Evolutionary conservation across 2,329 filamentous ascomycete genomes (phyloP).

Genomic region (Pseudogymnoascus sp.): DNA sequence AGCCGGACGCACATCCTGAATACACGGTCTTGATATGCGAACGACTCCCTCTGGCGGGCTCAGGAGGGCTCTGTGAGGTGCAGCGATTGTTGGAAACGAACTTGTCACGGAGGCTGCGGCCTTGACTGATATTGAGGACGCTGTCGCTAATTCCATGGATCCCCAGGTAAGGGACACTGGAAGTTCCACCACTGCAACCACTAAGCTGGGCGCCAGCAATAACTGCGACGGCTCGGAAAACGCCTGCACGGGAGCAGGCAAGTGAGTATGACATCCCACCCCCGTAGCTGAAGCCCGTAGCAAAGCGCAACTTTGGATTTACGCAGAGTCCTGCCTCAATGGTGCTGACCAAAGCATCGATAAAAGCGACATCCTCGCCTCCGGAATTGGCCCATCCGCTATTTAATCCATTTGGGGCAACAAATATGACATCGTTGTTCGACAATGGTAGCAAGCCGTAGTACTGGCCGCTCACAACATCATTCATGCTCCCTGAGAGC

Average conservation of each 20-base stretch:
- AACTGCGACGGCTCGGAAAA: conserved; percentile 29
- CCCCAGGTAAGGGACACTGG: conserved; percentile 28
- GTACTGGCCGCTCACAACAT: conserved; percentile 30
- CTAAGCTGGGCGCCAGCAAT: conserved; percentile 23
- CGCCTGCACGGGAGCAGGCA: conserved; percentile 27
- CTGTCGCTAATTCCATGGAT: conserved; percentile 30
- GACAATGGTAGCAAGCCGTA: conserved; percentile 27
- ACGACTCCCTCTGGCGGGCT: conserved; percentile 15
- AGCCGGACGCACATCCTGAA: conserved; percentile 24
- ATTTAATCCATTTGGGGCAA: conserved; percentile 28
- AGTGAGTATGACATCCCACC: conserved; percentile 29
- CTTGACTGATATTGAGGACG: conserved; percentile 28
- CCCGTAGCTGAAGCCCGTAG: conserved; percentile 30
- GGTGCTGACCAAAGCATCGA: conserved; percentile 25
- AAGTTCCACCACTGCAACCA: conserved; percentile 24
- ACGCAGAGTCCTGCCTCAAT: conserved; percentile 28
- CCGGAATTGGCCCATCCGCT: conserved; percentile 29
- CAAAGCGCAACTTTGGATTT: conserved; percentile 26
- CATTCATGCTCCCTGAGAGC: conserved; percentile 31
- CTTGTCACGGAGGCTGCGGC: conserved; percentile 28
- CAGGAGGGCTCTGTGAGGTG: conserved; percentile 14
- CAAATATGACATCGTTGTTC: conserved; percentile 27
- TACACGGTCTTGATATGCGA: conserved; percentile 17
- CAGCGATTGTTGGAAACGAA: conserved; percentile 32
- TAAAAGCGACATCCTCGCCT: conserved; percentile 29